Evolutionary conservation across 1,284 basidiomycete species (phyloP).

Genomic region (Schizopora paradoxa): DNA sequence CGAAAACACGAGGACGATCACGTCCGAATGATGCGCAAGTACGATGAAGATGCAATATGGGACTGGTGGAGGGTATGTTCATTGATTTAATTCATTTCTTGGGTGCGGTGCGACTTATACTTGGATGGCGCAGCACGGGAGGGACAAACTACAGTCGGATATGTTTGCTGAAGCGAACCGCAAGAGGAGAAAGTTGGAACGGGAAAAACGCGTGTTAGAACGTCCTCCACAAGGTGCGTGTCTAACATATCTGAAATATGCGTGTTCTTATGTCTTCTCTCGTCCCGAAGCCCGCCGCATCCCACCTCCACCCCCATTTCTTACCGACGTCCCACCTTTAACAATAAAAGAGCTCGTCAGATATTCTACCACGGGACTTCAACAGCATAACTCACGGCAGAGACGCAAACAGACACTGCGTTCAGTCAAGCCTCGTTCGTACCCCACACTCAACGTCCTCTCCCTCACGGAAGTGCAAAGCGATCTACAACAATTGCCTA

Average conservation of each 20-base stretch:
- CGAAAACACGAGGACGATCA: constrained; percentile 58
- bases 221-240: constrained; percentile 61
- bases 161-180: constrained; percentile 82
- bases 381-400: constrained; percentile 9
- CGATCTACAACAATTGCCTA: constrained; percentile 16
- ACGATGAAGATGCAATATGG: constrained; percentile 66
- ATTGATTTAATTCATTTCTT: background rate
- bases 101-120: constrained; percentile 4
- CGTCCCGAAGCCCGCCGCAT: constrained; percentile 29
- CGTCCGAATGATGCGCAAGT: constrained; percentile 48
- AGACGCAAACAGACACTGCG: constrained; percentile 16
- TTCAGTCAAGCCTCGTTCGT: constrained; percentile 8
- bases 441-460: constrained; percentile 16
- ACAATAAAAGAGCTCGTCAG: constrained; percentile 33
- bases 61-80: constrained; percentile 67
- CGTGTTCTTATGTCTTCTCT: background rate
- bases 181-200: constrained; percentile 73
- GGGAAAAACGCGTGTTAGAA: constrained; percentile 72
- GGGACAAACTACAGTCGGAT: constrained; percentile 71
- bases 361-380: constrained; percentile 25
- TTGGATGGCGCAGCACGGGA: constrained; percentile 41
- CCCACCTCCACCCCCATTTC: constrained; percentile 29
- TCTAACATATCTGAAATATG: background rate
- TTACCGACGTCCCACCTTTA: constrained; percentile 24
- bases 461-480: constrained; percentile 16